Evolutionary conservation across 306 rosid species (phyloP).

Genomic region (Rubus parviflorus): DNA sequence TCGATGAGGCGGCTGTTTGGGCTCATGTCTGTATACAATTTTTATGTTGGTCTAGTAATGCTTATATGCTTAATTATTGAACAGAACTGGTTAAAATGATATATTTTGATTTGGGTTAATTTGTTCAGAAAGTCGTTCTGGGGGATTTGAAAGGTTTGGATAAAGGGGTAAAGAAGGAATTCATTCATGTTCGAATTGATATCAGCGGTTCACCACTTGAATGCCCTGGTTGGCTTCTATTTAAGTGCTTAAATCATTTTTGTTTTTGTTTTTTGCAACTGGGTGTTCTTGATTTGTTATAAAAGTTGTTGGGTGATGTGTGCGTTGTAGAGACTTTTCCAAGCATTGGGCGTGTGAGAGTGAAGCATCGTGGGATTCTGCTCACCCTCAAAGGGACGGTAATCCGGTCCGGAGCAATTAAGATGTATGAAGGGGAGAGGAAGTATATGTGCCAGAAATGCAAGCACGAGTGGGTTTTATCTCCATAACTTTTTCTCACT

Average conservation of each 20-base stretch:
- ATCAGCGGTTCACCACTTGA: slow-evolving; percentile 77
- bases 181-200: slow-evolving; percentile 72
- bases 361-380: slow-evolving; percentile 81
- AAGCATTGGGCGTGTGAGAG: slow-evolving; percentile 81
- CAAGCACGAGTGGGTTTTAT: slow-evolving; percentile 52
- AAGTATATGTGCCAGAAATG: slow-evolving; percentile 79
- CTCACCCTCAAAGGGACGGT: slow-evolving; percentile 93
- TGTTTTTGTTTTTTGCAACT: neutral
- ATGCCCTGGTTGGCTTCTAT: slow-evolving; percentile 51
- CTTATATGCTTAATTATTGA: neutral
- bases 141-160: slow-evolving; percentile 44
- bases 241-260: neutral
- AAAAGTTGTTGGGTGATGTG: neutral
- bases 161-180: slow-evolving; percentile 48
- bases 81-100: neutral
- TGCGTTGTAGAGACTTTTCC: slow-evolving; percentile 68
- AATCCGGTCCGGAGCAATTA: slow-evolving; percentile 78
- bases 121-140: slow-evolving; percentile 50
- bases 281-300: neutral
- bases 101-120: slow-evolving; percentile 25
- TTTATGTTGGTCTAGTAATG: neutral
- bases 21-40: slow-evolving; percentile 50
- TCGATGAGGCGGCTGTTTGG: slow-evolving; percentile 80
- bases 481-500: neutral
- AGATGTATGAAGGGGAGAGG: slow-evolving; percentile 99